Evolutionary conservation across 2,329 filamentous ascomycete species (phyloP).

Genomic region (Hymenoscyphus linearis): DNA sequence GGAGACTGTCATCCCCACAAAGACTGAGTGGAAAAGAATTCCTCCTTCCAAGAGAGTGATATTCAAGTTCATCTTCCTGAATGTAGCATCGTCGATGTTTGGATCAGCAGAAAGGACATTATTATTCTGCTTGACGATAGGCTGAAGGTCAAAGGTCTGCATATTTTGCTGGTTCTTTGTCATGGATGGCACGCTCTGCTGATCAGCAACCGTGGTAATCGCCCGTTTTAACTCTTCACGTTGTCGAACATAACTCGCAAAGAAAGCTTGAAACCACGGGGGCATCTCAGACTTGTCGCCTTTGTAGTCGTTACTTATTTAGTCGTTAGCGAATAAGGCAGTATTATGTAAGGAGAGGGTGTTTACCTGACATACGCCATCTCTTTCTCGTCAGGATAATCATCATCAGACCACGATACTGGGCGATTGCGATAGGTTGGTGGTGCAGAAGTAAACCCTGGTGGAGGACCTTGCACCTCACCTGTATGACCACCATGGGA

Average conservation of each 20-base stretch:
- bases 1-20: slow-evolving; percentile 68
- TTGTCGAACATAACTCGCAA: slow-evolving; percentile 57
- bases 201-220: slow-evolving; percentile 36
- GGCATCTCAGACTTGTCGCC: slow-evolving; percentile 45
- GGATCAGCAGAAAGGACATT: slow-evolving; percentile 8
- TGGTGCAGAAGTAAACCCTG: slow-evolving; percentile 7
- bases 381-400: slow-evolving; percentile 15
- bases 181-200: slow-evolving; percentile 21
- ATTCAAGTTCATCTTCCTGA: slow-evolving; percentile 63
- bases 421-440: slow-evolving; percentile 5
- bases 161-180: not conserved
- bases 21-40: slow-evolving; percentile 74
- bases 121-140: not conserved
- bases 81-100: slow-evolving; percentile 37
- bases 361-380: slow-evolving; percentile 6
- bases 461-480: slow-evolving; percentile 7
- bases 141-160: not conserved
- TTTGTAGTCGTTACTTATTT: not conserved
- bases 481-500: slow-evolving; percentile 15
- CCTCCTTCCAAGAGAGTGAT: slow-evolving; percentile 71
- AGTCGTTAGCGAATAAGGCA: not conserved
- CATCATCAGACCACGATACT: not conserved
- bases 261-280: slow-evolving; percentile 57
- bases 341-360: not conserved
- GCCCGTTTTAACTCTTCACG: slow-evolving; percentile 53